A percentile compares a stretch with the other conserved stretches of the same genome.
These are phyloP conservation scores for Rhizophora apiculata DNA, from an alignment of 345 rosid genomes.

Conservation along the genomic window DNA sequence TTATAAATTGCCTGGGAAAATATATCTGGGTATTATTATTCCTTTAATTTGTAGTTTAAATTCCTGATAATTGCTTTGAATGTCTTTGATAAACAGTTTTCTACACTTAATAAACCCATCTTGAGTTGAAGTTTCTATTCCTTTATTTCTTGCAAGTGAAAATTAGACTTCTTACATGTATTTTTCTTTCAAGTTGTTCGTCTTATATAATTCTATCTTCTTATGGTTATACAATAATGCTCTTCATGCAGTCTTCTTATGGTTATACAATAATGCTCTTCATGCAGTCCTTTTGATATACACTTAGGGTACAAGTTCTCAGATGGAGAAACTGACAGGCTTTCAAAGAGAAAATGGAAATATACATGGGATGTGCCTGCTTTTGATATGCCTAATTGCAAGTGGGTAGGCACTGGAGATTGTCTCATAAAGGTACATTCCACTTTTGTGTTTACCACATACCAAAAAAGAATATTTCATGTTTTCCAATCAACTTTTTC, in stretches of 20 bases:
- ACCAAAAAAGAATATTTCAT: too few species aligned
- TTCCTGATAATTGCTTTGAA: background rate
- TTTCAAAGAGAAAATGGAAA: slow-evolving; percentile 56
- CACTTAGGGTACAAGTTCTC: slow-evolving; percentile 62
- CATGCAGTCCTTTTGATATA: slow-evolving; percentile 58
- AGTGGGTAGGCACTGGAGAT: slow-evolving; percentile 66
- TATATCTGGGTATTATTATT: too few species aligned
- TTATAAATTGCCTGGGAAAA: too few species aligned
- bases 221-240: slow-evolving; percentile 5
- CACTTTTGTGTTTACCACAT: background rate
- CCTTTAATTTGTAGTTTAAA: background rate
- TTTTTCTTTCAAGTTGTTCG: background rate
- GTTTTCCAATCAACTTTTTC: background rate
- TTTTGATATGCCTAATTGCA: slow-evolving; percentile 60
- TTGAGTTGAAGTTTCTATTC: background rate
- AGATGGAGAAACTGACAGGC: slow-evolving; percentile 47
- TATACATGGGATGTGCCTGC: slow-evolving; percentile 75
- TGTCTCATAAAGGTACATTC: slow-evolving; percentile 52
- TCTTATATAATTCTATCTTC: background rate
- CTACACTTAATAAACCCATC: background rate
- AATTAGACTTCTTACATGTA: background rate
- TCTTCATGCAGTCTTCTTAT: slow-evolving; percentile 43
- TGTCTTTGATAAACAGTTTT: background rate
- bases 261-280: slow-evolving; percentile 7
- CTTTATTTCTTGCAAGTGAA: background rate